Base-by-base conservation (phyloP, 306 rosid species). In the Cucurbita maxima region DNA sequence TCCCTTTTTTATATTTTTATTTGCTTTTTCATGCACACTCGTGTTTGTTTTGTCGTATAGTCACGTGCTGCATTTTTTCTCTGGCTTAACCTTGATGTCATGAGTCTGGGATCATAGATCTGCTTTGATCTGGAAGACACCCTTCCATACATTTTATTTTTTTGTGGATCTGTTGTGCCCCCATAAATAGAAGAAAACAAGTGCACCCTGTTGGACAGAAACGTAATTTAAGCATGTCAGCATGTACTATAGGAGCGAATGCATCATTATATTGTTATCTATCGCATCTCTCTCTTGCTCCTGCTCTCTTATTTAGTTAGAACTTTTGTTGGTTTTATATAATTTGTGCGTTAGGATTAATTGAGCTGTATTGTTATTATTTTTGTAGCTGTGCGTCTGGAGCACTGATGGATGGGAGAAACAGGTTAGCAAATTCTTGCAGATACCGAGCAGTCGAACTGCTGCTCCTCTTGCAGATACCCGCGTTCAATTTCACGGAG, bases 371-470 rank as follows among this genome's bases (percentile, higher is more conserved):
- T 13, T 50, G n/a, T 56, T 50, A 41, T 56, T 73, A 7, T 73
- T 58, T 73, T 78, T 79, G 78, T 92, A 95, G 99, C 77, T 95
- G 76, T 91, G 99, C 61, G 96, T 95, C 79, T 95, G 99, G 99
- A 89, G 82, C 87, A 88, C 91, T 2, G 96, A 95, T 81, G 96
- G 90, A 79, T 95, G 99, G 99, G 99, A 91, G 76, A 89, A 79
- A 86, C 96, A 89, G 81, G 77, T 87, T 43, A 87, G 83, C 76
- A 95, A 88, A 63, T 82, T 83, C 84, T 82, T 95, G 78, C 92
- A 84, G 79, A 78, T 89, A 78, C 96, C 91, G 16, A 80, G 12
- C 75, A 96, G 96, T 61, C 92, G 96, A 58, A 76, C 93, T 34
- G 78, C 79, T 14, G 89, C 91, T 68, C 91, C 96, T 79, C 87